Conservation (phyloP, 2,329 filamentous ascomycete genomes). For the Monosporascus sp. region DNA sequence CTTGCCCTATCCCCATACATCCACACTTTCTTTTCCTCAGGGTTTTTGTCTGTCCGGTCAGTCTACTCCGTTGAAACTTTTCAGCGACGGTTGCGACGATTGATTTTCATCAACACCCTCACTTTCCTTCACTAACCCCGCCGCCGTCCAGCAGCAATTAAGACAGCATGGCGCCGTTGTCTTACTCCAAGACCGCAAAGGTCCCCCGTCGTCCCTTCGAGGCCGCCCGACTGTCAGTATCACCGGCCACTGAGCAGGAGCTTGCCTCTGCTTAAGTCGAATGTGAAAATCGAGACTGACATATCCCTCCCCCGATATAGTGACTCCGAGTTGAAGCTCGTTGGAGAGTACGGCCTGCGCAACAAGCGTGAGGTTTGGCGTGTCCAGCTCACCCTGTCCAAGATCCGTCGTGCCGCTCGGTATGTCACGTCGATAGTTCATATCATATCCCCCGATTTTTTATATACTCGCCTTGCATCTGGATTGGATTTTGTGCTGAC, state of each 20-base stretch:
- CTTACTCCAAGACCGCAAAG: constrained; percentile 99
- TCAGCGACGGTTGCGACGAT: constrained; percentile 9
- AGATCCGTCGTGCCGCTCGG: constrained; percentile 99
- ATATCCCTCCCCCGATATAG: constrained; percentile 50
- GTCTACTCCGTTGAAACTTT: constrained; percentile 5
- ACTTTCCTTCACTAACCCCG: constrained; percentile 14
- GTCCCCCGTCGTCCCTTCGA: constrained; percentile 97
- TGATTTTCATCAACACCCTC: constrained; percentile 14
- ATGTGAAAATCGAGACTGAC: constrained; percentile 67
- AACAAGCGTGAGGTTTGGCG: constrained; percentile 99
- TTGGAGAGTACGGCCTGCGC: constrained; percentile 98
- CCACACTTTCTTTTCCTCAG: constrained; percentile 16
- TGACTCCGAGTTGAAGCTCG: constrained; percentile 99
- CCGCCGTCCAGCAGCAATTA: constrained; percentile 24
- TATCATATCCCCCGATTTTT: background rate
- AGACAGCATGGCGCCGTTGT: constrained; percentile 51
- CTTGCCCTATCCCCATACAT: constrained; percentile 26
- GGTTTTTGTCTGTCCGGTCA: background rate
- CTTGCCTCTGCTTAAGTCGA: constrained; percentile 97
- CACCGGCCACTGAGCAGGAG: constrained; percentile 95
- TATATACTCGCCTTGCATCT: background rate
- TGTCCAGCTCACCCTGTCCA: constrained; percentile 98
- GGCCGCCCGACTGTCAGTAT: constrained; percentile 99
- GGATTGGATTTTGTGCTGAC: background rate
- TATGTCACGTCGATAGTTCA: too few species aligned